Base-by-base conservation (phyloP, 1,284 basidiomycete species). In the Anthracocystis panici-leucophaei region DNA sequence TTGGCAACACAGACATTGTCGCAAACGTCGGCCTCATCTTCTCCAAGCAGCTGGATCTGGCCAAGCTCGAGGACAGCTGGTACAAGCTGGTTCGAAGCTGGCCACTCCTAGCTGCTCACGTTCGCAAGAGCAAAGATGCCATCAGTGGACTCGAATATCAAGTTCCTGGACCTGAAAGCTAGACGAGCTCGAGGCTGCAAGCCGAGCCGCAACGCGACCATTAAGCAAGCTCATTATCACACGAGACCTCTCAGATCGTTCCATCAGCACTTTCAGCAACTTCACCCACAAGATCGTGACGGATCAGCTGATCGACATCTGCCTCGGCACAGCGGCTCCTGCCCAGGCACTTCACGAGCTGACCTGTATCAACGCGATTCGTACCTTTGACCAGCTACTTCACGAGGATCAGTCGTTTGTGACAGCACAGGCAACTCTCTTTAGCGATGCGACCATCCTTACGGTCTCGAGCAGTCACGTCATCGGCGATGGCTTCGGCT, bases 1-100 rank as follows among this genome's bases (percentile, higher is more conserved):
- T 45, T 23, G 42, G 42, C 21, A 45, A 45, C 42, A 45, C 42
- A 20, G 42, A 45, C 42, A 45, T 45, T 23, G 42, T 45, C 16
- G 42, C 42, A 45, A 45, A 20, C 11, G 21, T 45, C 21, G 18
- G 42, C 14, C 42, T 45, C 10, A 45, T 45, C 21, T 45, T 45
- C 18, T 7, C 7, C 5, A 23, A 45, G 21, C 42, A 25, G 42
- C 42, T 45, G 42, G 42, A 45, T 45, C 42, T 45, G 10, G 11
- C 21, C 42, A 45, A 45, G 18, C 42, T 45, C 21, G 42, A 45
- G 14, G 42, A 45, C 11, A 14, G 42, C 42, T 45, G 42, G 42
- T 45, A 25, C 42, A 45, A 45, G 42, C 42, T 45, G 11, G 42
- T 25, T 14, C 42, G 21, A 23, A 25, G 21, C 21, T 45, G 42